Conservation (phyloP, 129 eudicot species). For the Escallonia herrerae region DNA sequence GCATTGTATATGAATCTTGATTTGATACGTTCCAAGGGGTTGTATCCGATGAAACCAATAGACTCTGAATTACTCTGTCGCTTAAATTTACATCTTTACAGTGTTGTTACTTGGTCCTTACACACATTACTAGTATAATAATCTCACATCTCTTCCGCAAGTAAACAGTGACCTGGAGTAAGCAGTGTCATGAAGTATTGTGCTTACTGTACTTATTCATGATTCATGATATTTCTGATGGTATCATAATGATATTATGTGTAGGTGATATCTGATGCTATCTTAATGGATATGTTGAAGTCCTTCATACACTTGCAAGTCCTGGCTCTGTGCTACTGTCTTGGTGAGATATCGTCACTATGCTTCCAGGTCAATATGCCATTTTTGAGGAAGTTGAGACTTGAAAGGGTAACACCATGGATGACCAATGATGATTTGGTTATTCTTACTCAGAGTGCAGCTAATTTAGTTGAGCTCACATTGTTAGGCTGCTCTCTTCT, state of each 20-base stretch:
- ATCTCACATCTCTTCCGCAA: no score
- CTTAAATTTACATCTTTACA: no score
- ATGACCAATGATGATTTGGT: conserved; percentile 71
- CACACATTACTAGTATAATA: no score
- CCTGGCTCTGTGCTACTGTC: conserved; percentile 67
- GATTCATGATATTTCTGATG: no score
- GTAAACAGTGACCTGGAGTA: no score
- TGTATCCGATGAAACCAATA: no score
- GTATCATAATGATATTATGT: no score
- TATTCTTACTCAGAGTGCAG: conserved; percentile 47
- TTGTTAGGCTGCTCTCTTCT: conserved; percentile 71
- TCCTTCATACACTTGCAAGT: conserved; percentile 45
- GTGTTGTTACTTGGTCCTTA: no score
- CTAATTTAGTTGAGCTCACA: conserved; percentile 51
- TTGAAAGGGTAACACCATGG: conserved; percentile 86
- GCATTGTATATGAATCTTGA: no score
- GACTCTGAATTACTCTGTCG: no score
- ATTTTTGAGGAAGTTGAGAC: conserved; percentile 61
- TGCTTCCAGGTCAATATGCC: conserved; percentile 47
- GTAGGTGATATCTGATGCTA: conserved; percentile 69
- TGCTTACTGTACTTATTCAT: conserved; percentile 4
- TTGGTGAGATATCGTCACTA: conserved; percentile 66
- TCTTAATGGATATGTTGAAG: conserved; percentile 31
- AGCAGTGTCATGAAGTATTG: not conserved
- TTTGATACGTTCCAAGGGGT: no score